phyloP scores from a whole-genome alignment of 2,329 filamentous ascomycete species.

The Stagonosporopsis vannaccii region DNA sequence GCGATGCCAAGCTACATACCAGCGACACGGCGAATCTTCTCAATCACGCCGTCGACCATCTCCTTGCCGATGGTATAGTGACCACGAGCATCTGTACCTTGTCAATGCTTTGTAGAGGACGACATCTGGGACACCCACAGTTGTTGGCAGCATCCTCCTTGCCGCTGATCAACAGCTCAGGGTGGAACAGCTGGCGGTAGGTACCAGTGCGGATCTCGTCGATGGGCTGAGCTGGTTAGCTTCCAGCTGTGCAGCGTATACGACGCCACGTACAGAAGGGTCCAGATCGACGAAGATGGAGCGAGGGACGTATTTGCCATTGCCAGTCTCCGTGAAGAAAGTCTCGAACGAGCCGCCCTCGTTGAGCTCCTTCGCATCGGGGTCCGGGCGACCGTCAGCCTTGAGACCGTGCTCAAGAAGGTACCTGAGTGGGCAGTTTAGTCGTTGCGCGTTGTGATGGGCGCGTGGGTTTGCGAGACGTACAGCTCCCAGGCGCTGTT shows the following conservation, averaged over 20 bases:
- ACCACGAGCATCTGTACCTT: constrained; percentile 67
- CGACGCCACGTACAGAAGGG: constrained; percentile 62
- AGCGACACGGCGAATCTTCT: constrained; percentile 72
- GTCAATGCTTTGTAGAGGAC: constrained; percentile 25
- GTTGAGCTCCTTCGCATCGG: constrained; percentile 65
- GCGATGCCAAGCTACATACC: constrained; percentile 55
- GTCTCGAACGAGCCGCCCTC: constrained; percentile 73
- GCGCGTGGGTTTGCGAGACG: constrained; percentile 43
- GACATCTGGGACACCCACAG: constrained; percentile 55
- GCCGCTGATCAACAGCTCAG: constrained; percentile 74
- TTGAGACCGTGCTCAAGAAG: constrained; percentile 76
- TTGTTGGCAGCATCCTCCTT: constrained; percentile 82
- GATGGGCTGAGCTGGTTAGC: constrained; percentile 60
- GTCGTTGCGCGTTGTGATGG: constrained; percentile 19
- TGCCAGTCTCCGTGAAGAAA: constrained; percentile 76
- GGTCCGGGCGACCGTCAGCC: constrained; percentile 69
- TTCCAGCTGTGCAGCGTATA: background rate
- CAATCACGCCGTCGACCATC: constrained; percentile 74
- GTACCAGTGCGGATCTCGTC: constrained; percentile 74
- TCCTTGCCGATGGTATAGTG: constrained; percentile 81
- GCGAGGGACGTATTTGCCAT: constrained; percentile 75
- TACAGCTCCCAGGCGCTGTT: constrained; percentile 81
- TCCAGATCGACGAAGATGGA: constrained; percentile 77
- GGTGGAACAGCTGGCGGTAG: constrained; percentile 76
- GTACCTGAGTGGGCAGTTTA: constrained; percentile 60